Evolutionary conservation across 768 basidiomycete species (phyloP).

Genomic region (Phanerodontia chrysosporium): DNA sequence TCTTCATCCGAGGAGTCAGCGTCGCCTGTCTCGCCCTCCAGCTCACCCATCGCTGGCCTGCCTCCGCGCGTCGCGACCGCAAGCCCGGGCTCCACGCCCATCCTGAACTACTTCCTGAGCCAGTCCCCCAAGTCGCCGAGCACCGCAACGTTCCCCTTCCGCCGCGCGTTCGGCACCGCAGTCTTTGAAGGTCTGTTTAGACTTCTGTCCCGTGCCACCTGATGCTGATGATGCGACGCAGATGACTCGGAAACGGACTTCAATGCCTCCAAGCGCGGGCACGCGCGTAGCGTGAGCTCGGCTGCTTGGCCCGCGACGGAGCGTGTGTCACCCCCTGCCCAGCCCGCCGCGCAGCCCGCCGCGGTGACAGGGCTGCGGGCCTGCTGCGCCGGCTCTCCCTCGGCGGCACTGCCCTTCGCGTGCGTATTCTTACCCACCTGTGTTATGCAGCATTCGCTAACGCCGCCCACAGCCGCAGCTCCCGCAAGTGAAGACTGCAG

Average conservation of each 20-base stretch:
- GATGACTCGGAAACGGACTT: constrained; percentile 17
- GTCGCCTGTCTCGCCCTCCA: constrained; percentile 45
- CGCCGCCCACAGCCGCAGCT: background rate
- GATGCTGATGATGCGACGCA: background rate
- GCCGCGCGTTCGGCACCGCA: constrained; percentile 46
- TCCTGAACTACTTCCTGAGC: constrained; percentile 63
- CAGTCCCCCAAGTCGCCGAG: constrained; percentile 50
- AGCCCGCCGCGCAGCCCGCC: constrained; percentile 39
- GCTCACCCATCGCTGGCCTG: constrained; percentile 29
- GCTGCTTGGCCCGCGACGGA: constrained; percentile 40
- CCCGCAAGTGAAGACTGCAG: background rate
- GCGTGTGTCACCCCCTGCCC: constrained; percentile 44
- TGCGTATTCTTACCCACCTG: constrained; percentile 28
- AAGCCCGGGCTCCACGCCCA: constrained; percentile 64
- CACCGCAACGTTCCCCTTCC: constrained; percentile 55
- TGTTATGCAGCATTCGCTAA: background rate
- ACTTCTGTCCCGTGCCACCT: background rate
- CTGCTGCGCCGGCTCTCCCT: constrained; percentile 75
- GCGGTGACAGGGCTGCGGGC: constrained; percentile 63
- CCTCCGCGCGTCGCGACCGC: constrained; percentile 40
- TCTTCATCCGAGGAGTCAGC: constrained; percentile 48
- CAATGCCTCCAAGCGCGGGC: constrained; percentile 5
- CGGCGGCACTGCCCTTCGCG: constrained; percentile 58
- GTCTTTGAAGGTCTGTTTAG: constrained; percentile 56
- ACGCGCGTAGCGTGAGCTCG: constrained; percentile 52